These are phyloP conservation scores for Stagonosporopsis cucurbitacearum DNA, from an alignment of 2,329 filamentous ascomycete species.

Conservation along the genomic window DNA sequence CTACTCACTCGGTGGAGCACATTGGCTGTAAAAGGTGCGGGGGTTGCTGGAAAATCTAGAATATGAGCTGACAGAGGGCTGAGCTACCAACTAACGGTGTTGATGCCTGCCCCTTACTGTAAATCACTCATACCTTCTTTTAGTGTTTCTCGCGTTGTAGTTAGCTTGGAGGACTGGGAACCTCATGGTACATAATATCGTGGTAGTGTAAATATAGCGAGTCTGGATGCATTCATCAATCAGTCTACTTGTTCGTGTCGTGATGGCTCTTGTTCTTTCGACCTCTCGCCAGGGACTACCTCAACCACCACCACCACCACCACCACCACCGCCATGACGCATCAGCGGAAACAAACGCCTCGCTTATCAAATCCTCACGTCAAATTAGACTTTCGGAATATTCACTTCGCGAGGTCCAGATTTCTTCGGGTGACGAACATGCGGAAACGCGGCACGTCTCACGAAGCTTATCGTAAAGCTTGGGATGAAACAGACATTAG, in stretches of 20 bases:
- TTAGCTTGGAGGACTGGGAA: slow-evolving; percentile 13
- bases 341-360: neutral
- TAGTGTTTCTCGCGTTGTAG: slow-evolving; percentile 13
- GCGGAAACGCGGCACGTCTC: slow-evolving; percentile 18
- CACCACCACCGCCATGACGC: no score
- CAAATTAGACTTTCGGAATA: slow-evolving; percentile 4
- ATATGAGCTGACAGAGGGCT: slow-evolving; percentile 15
- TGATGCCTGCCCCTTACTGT: slow-evolving; percentile 11
- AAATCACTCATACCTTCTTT: slow-evolving; percentile 25
- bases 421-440: neutral
- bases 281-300: neutral
- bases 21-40: slow-evolving; percentile 4
- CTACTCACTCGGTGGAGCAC: neutral
- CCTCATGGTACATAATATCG: slow-evolving; percentile 15
- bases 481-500: slow-evolving; percentile 3
- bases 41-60: slow-evolving; percentile 25
- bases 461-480: slow-evolving; percentile 11
- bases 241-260: neutral
- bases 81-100: slow-evolving; percentile 1
- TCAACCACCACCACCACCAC: no score
- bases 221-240: slow-evolving; percentile 17
- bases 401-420: neutral
- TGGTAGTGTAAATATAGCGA: slow-evolving; percentile 20
- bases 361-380: neutral
- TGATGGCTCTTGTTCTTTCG: slow-evolving; percentile 1